Conservation (phyloP, 495 filamentous ascomycete genomes). For the Astrothelium subdiscretum region DNA sequence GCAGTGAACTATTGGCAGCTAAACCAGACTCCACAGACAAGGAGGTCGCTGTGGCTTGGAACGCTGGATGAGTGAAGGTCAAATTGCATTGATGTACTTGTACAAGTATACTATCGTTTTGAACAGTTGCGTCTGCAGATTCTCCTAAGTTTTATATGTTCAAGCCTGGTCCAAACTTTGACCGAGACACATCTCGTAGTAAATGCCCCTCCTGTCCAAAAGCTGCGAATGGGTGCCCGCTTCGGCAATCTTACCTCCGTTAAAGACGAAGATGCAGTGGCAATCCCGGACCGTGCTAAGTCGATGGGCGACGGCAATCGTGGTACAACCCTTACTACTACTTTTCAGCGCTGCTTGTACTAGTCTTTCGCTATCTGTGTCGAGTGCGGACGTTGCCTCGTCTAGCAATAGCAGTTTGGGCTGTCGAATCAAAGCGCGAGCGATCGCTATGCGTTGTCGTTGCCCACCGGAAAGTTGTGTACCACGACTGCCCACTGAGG, state of each 20-base stretch:
- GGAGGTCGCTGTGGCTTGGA: too few species aligned
- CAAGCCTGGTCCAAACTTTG: constrained; percentile 13
- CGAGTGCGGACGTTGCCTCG: constrained; percentile 72
- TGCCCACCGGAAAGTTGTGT: constrained; percentile 72
- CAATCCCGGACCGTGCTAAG: constrained; percentile 48
- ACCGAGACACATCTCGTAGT: constrained; percentile 15
- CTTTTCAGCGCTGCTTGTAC: constrained; percentile 71
- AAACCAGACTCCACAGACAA: too few species aligned
- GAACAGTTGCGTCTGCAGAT: not conserved
- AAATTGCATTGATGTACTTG: not conserved
- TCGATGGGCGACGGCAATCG: constrained; percentile 68
- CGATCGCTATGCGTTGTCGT: constrained; percentile 72
- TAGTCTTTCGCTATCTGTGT: constrained; percentile 71
- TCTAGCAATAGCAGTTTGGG: constrained; percentile 65
- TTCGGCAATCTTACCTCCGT: constrained; percentile 5
- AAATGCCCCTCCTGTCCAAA: constrained; percentile 14
- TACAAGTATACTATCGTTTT: not conserved
- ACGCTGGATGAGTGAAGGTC: not conserved
- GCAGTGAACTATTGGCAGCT: too few species aligned
- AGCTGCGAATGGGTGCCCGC: constrained; percentile 5
- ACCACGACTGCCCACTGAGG: constrained; percentile 65
- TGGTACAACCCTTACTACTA: constrained; percentile 63
- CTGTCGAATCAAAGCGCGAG: constrained; percentile 59
- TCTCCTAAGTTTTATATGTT: not conserved
- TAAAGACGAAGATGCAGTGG: constrained; percentile 7